Conservation (phyloP, 805 yeast genomes). For the Schizosaccharomyces japonicus region DNA sequence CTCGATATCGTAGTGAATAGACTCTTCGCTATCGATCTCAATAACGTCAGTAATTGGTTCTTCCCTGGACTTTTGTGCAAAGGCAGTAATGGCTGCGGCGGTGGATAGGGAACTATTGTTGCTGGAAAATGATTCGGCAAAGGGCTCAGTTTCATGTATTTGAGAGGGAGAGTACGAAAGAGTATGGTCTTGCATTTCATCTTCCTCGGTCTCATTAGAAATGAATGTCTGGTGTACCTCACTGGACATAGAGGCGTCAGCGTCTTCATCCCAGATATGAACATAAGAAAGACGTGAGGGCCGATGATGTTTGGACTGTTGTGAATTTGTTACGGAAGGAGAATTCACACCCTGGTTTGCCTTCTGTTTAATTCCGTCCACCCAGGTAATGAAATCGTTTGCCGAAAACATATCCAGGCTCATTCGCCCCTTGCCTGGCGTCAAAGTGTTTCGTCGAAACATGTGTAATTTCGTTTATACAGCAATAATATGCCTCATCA, state of each 20-base stretch:
- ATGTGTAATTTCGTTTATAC: neutral
- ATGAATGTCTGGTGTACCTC: neutral
- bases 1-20: no score
- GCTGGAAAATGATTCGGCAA: no score
- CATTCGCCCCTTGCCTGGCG: neutral
- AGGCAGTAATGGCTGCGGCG: no score
- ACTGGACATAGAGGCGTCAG: neutral
- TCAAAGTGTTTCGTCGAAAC: slow-evolving; percentile 1
- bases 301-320: neutral
- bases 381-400: slow-evolving; percentile 1
- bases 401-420: slow-evolving; percentile 1
- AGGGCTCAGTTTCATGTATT: no score
- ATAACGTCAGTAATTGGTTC: no score
- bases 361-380: neutral
- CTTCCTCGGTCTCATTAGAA: neutral
- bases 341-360: neutral
- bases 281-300: neutral
- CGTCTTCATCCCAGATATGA: neutral
- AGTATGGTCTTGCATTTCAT: no score
- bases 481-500: neutral
- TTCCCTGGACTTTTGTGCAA: no score
- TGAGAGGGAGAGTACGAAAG: no score
- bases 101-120: no score
- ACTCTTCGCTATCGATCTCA: no score
- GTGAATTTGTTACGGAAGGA: neutral